Conservation (phyloP, 1,139 yeast genomes). For the Lodderomyces theae region DNA sequence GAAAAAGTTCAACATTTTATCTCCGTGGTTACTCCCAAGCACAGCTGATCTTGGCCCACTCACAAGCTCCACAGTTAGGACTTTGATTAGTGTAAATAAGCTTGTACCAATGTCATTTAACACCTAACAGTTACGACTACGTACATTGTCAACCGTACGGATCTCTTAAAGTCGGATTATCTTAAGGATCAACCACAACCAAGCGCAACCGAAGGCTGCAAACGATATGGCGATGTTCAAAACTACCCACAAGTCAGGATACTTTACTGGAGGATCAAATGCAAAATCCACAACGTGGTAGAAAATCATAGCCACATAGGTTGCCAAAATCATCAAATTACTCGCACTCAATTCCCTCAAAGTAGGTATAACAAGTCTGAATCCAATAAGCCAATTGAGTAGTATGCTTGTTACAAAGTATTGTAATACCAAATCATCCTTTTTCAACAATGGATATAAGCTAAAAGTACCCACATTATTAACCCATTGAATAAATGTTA, state of each 20-base stretch:
- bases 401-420: constrained; percentile 58
- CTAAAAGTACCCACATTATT: constrained; percentile 82
- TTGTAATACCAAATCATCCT: constrained; percentile 73
- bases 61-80: too few species aligned
- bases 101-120: too few species aligned
- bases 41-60: too few species aligned
- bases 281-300: constrained; percentile 56
- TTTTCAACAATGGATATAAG: constrained; percentile 79
- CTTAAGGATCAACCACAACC: constrained; percentile 69
- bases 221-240: constrained; percentile 72
- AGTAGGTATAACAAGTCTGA: constrained; percentile 7
- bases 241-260: constrained; percentile 86
- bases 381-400: constrained; percentile 82
- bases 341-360: constrained; percentile 41
- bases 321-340: constrained; percentile 52
- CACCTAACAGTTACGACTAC: too few species aligned
- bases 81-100: too few species aligned
- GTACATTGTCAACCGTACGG: too few species aligned
- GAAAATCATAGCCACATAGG: constrained; percentile 54
- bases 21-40: too few species aligned
- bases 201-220: constrained; percentile 70
- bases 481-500: constrained; percentile 82
- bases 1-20: too few species aligned
- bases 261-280: constrained; percentile 51
- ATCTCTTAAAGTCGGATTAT: constrained; percentile 1